Base-by-base conservation (phyloP, 768 basidiomycete species). In the Sarcodon aspratus region DNA sequence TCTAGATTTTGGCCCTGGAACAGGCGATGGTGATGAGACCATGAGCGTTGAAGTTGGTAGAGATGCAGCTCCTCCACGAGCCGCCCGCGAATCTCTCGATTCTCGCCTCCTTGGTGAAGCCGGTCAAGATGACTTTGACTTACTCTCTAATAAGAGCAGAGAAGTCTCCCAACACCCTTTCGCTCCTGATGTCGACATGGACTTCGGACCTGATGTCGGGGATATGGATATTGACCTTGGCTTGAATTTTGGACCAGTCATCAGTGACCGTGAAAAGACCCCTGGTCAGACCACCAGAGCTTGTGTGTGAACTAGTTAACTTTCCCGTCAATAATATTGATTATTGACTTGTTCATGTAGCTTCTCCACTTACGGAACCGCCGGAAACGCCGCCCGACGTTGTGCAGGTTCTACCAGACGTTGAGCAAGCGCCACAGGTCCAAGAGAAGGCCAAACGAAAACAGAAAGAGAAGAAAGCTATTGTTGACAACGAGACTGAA, bases 401-500 rank as follows among this genome's bases (percentile, higher is more conserved):
- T 21, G 61, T 74, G 7, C 65, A 70, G 36, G 55, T 74, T 49
- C 70, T 74, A 7, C 72, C 77, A 4, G 70, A 70, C 4, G 74
- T 74, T 12, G 73, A 71, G 36, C 64, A 69, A 9, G 40, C 13
- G 17, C 40, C 40, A 17, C 40, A 42, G 13, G 17, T 27, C 5
- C 17, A 17, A 35, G 67, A 67, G 45, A 68, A 58, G 51, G 45
- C 58, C 33, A 62, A 58, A 69, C 75, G 68, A 69, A 75, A 56
- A 76, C 61, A 63, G 34, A 80, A 77, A 54, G 82, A 85, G 59
- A 89, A 83, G 73, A 94, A 85, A 64, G 84, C 88, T 55, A 88
- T 93, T 42, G 85, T 95, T 48, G 94, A 97, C 62, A 75, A 78
- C n/a, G 78, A 90, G 40, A 93, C 86, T 7, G 93, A 97, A 63